Conservation (phyloP, 2,329 filamentous ascomycete species). For the Botrytis elliptica region DNA sequence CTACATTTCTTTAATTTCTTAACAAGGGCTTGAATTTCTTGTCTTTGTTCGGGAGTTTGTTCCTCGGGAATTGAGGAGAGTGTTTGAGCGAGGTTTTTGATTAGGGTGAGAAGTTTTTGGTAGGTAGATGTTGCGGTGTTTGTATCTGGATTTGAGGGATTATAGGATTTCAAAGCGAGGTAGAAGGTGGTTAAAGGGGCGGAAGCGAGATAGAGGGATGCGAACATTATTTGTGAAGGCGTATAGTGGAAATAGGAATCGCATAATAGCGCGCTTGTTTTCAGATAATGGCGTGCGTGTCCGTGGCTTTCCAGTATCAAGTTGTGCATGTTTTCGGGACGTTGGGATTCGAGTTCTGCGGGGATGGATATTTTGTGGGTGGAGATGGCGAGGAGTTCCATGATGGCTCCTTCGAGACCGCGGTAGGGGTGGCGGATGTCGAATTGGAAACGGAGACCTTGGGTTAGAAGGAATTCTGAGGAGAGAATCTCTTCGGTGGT, state of each 20-base stretch:
- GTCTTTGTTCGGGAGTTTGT: conserved; percentile 39
- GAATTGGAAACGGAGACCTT: conserved; percentile 89
- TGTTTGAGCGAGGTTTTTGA: neutral
- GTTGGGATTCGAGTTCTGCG: conserved; percentile 16
- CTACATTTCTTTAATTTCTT: conserved; percentile 71
- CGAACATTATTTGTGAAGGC: conserved; percentile 89
- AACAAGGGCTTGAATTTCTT: conserved; percentile 57
- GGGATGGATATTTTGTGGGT: conserved; percentile 11
- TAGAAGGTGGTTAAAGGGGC: conserved; percentile 49
- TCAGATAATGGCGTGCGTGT: conserved; percentile 71
- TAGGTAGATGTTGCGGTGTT: neutral
- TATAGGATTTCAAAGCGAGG: conserved; percentile 35
- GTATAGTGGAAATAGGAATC: conserved; percentile 98
- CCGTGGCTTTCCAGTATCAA: conserved; percentile 63
- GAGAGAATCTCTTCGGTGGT: conserved; percentile 81
- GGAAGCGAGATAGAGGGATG: conserved; percentile 75
- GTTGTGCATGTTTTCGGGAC: conserved; percentile 37
- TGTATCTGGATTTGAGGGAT: neutral
- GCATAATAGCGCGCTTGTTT: conserved; percentile 78
- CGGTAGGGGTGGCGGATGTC: conserved; percentile 90
- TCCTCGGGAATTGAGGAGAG: conserved; percentile 24
- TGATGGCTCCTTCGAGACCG: conserved; percentile 78
- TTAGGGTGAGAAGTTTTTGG: conserved; percentile 6
- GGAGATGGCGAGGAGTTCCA: conserved; percentile 60
- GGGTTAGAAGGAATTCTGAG: conserved; percentile 88